Percentiles rank a stretch among this genome's conserved stretches.
Evolutionary conservation across 805 yeast species (phyloP).

Genomic region (Lipomyces spencermartinsiae): DNA sequence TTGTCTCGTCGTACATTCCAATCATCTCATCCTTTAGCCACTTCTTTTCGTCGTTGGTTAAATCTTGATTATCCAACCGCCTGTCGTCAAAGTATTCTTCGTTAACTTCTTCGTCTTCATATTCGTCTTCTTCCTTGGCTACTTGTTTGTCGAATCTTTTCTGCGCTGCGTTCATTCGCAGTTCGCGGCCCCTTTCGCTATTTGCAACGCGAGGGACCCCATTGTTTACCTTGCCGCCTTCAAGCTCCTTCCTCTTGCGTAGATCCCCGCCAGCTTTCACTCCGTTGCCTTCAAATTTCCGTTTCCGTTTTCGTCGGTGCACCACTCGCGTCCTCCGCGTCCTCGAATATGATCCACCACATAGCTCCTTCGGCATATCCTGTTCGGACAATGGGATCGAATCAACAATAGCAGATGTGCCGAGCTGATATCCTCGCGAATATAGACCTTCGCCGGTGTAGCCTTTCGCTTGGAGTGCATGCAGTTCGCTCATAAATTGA

Average conservation of each 20-base stretch:
- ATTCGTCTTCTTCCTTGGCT: slow-evolving; percentile 39
- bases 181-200: slow-evolving; percentile 34
- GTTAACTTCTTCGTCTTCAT: slow-evolving; percentile 38
- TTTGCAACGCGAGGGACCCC: slow-evolving; percentile 34
- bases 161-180: slow-evolving; percentile 34
- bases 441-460: slow-evolving; percentile 40
- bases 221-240: slow-evolving; percentile 34
- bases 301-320: slow-evolving; percentile 22
- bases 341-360: slow-evolving; percentile 36
- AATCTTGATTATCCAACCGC: slow-evolving; percentile 41
- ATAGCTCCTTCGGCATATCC: slow-evolving; percentile 36
- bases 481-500: slow-evolving; percentile 32
- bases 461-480: slow-evolving; percentile 30
- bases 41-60: slow-evolving; percentile 37
- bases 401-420: slow-evolving; percentile 25
- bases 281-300: slow-evolving; percentile 36
- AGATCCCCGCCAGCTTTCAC: slow-evolving; percentile 31
- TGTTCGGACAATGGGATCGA: slow-evolving; percentile 23
- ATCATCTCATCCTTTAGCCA: slow-evolving; percentile 33
- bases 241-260: slow-evolving; percentile 25
- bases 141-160: slow-evolving; percentile 37
- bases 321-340: slow-evolving; percentile 24
- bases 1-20: slow-evolving; percentile 21
- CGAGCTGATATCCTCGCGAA: slow-evolving; percentile 33
- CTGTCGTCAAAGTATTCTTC: slow-evolving; percentile 51